Base-by-base conservation (phyloP, 305 asterid genomes). In the Vinca major region DNA sequence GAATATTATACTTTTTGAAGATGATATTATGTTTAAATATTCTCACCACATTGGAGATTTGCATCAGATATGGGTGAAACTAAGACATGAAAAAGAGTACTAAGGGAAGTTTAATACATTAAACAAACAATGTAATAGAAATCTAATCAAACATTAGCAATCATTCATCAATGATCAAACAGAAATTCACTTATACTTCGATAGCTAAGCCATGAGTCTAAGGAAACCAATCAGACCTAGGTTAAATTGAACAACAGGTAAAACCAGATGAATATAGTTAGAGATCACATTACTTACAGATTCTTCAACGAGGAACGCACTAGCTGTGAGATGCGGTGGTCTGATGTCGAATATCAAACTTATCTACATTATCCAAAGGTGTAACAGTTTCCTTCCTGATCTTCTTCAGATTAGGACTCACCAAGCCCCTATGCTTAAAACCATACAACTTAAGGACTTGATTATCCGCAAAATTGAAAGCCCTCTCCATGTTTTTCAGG, bases 401-500 rank as follows among this genome's bases (percentile, higher is more conserved):
- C 87, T 96, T 82, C 83, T 86, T 90, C 71, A 92, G 70, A 52
- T 90, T 88, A 1, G 96, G 92, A 70, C 97, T 92, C 72, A 88
- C 90, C 90, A 92, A 83, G 7, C 98, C 98, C 70, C 83, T 83
- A 69, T 92, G 98, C 82, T 83, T 83, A 75, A 89, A 90, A 44
- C 98, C 98, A 67, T 92, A 92, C 81, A 92, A 69, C 74, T 86
- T 81, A 56, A 92, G 74, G 65, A 92, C 93, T 80, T 92, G 98
- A 78, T 92, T 90, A 71, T 92, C 98, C 0, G 96, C 98, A 78
- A 92, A 89, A 86, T 92, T 92, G 80, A 88, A 92, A 75, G 97
- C 95, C 73, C 96, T 90, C 76, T 90, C 91, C 97, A 90, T 88
- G 68, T 89, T 86, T 85, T 81, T 89, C 90, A 92, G 80, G 74